phyloP scores from a whole-genome alignment of 176 grass and related monocot genomes.

The Paspalum notatum region DNA sequence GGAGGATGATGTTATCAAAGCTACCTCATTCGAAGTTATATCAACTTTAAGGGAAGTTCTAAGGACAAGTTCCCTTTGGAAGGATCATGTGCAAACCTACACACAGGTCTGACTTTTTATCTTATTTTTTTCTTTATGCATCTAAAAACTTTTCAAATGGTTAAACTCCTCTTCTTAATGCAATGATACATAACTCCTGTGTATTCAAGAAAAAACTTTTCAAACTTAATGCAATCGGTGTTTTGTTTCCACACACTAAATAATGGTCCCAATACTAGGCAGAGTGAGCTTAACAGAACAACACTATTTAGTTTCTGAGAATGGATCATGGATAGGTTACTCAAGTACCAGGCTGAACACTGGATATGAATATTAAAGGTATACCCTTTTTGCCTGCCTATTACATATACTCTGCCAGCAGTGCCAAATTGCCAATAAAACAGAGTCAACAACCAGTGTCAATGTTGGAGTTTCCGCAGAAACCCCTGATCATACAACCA shows the following conservation, averaged over 20 bases:
- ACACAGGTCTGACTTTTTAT: constrained; percentile 62
- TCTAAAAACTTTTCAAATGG: too few species aligned
- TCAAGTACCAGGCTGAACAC: background rate
- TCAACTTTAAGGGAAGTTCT: constrained; percentile 97
- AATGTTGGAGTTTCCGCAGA: constrained; percentile 17
- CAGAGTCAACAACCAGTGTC: constrained; percentile 16
- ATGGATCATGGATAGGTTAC: background rate
- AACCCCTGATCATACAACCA: constrained; percentile 9
- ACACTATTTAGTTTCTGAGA: background rate
- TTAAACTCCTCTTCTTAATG: too few species aligned
- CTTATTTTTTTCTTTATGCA: background rate
- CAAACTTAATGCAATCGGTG: background rate
- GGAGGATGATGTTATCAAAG: constrained; percentile 93
- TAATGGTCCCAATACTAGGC: background rate
- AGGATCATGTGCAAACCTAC: constrained; percentile 95
- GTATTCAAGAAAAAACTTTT: background rate
- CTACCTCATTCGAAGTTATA: constrained; percentile 99
- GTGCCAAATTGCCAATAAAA: constrained; percentile 1
- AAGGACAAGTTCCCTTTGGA: constrained; percentile 89
- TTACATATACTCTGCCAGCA: constrained; percentile 9
- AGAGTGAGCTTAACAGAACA: background rate
- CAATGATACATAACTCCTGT: background rate
- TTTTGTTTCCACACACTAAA: constrained; percentile 29
- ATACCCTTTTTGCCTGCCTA: constrained; percentile 10
- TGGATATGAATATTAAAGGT: background rate